These are phyloP conservation scores for Diutina siamensis DNA, from an alignment of 1,139 yeast genomes.

Conservation along the genomic window DNA sequence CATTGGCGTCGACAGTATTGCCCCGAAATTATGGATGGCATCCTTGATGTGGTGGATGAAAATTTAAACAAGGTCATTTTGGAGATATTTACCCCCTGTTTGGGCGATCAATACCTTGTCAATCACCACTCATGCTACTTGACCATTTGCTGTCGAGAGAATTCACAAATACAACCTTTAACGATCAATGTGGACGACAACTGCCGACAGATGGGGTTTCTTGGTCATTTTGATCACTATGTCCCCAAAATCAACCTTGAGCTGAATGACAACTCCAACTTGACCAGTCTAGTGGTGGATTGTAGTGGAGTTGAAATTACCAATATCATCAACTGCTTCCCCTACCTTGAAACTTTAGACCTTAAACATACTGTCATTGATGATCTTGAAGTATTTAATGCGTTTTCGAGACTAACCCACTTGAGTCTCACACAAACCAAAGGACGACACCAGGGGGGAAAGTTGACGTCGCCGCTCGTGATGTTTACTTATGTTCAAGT, in stretches of 20 bases:
- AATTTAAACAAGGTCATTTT: background rate
- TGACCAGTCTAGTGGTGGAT: background rate
- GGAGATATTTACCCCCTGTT: background rate
- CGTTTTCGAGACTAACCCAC: background rate
- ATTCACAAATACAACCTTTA: background rate
- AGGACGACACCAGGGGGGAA: background rate
- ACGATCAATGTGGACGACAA: background rate
- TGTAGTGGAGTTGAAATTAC: background rate
- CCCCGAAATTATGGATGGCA: background rate
- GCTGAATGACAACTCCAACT: background rate
- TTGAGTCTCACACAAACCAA: background rate
- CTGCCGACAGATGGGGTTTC: background rate
- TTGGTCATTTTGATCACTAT: background rate
- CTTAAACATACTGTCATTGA: background rate
- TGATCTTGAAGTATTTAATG: background rate
- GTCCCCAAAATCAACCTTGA: background rate
- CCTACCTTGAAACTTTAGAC: background rate
- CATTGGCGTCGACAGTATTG: background rate
- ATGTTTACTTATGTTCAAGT: background rate
- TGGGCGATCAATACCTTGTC: background rate
- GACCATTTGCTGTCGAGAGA: conserved; percentile 2
- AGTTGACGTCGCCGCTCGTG: background rate
- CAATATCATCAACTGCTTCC: background rate
- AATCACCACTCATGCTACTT: background rate
- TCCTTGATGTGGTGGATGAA: background rate